phyloP scores from a whole-genome alignment of 306 rosid genomes.

The Spatholobus suberectus region DNA sequence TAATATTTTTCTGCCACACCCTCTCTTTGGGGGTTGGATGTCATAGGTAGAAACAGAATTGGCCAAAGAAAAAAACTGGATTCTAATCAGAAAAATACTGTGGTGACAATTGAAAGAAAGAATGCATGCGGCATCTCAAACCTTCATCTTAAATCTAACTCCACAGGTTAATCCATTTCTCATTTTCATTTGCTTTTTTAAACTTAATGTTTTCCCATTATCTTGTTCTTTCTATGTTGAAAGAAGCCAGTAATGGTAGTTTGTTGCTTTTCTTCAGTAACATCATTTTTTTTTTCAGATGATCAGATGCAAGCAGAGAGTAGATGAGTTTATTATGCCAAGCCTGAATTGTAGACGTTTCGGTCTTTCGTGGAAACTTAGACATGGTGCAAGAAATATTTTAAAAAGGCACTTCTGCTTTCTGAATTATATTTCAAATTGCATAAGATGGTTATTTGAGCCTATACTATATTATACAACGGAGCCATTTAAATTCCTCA shows the following conservation, averaged over 20 bases:
- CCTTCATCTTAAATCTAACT: constrained; percentile 43
- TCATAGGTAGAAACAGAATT: constrained; percentile 19
- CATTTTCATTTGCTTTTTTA: background rate
- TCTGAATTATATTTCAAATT: constrained; percentile 23
- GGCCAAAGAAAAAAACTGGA: constrained; percentile 5
- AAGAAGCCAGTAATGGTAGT: background rate
- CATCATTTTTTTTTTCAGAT: constrained; percentile 47
- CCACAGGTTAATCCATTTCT: constrained; percentile 53
- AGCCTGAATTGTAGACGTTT: constrained; percentile 28
- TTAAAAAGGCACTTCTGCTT: constrained; percentile 46
- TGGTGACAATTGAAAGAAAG: constrained; percentile 36
- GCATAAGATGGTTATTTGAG: constrained; percentile 16
- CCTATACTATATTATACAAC: background rate
- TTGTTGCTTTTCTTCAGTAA: constrained; percentile 9
- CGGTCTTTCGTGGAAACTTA: constrained; percentile 45
- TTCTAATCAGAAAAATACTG: constrained; percentile 26
- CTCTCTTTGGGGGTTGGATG: constrained; percentile 15
- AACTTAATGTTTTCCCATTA: background rate
- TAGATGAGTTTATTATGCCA: constrained; percentile 40
- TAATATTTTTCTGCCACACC: background rate
- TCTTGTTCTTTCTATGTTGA: background rate
- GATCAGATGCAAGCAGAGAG: constrained; percentile 39
- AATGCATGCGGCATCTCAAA: constrained; percentile 59
- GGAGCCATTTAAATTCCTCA: constrained; percentile 9
- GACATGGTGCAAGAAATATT: constrained; percentile 32